These are phyloP conservation scores for Dalbergia oliveri DNA, from an alignment of 306 rosid species.

Conservation along the genomic window DNA sequence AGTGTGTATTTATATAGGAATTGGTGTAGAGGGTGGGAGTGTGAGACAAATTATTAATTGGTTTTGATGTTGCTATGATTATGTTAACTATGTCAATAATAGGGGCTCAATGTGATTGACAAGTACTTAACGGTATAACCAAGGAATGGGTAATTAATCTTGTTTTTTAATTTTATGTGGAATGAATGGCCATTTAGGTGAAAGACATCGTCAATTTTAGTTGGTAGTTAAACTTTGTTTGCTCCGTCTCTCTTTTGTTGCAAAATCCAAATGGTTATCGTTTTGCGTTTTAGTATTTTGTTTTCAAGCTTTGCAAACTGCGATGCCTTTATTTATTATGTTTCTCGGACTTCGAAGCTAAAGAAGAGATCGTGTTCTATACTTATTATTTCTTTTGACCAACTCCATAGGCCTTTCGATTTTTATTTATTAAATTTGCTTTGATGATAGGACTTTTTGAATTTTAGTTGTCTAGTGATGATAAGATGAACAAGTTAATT, in stretches of 20 bases:
- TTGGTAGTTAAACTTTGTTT: not conserved
- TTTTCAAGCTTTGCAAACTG: constrained; percentile 4
- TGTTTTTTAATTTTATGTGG: not conserved
- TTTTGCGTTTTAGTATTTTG: not conserved
- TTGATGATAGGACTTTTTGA: not conserved
- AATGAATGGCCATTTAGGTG: not conserved
- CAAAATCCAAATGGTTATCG: not conserved
- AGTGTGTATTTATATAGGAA: not conserved
- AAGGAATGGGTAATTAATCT: not conserved
- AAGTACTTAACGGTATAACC: constrained; percentile 10
- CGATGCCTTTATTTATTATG: not conserved
- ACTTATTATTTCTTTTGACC: not conserved
- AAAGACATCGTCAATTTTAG: not conserved
- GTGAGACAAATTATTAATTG: constrained; percentile 1
- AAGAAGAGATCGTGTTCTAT: not conserved
- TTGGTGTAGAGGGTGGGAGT: not conserved
- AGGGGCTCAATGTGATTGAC: not conserved
- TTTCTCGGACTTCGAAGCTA: not conserved
- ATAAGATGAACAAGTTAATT: not conserved
- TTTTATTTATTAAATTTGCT: not conserved
- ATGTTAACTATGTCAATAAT: not conserved
- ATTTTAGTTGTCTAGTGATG: not conserved
- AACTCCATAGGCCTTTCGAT: not conserved
- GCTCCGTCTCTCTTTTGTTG: not conserved
- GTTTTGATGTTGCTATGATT: not conserved